Base-by-base conservation (phyloP, 2,329 filamentous ascomycete genomes). In the Cladosporium sp. region DNA sequence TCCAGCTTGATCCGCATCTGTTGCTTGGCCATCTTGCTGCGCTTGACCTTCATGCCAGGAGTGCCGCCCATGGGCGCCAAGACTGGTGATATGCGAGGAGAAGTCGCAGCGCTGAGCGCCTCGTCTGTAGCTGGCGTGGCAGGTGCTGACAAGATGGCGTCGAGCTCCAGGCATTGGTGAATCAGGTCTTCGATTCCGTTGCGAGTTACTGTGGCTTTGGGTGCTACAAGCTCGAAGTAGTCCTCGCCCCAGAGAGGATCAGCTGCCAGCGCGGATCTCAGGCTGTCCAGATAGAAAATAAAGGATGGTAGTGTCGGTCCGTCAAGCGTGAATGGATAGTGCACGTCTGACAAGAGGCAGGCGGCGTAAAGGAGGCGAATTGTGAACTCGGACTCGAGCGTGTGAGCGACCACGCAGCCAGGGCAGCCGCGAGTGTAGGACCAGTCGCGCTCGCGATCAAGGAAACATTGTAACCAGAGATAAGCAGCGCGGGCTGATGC, bases 401-500 rank as follows among this genome's bases (percentile, higher is more conserved):
- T 75, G 34, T 75, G 71, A 3, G 73, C 69, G 4, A 76, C 75
- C 5, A 78, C 69, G 67, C 78, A 81, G 5, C 75, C 78, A 34
- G 83, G 82, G 68, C 83, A 85, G 25, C 82, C 81, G 25, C 76
- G 71, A 1, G 81, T 83, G 59, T 78, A 72, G 65, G 81, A 83
- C 82, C 82, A 85, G 61, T 84, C 80, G 22, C 66, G 66, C 60
- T 80, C 78, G 63, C 83, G 82, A 54, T 84, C 82, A 20, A 85
- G 69, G 60, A 85, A 83, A 69, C 81, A 84, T 61, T 84, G 80
- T 37, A 86, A 74, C 77, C 82, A 85, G 55, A 84, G 72, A 66
- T 83, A 85, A 1, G 83, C 82, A 60, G 78, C 78, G 45, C 83
- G 78, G 3, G 82, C 82, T 55, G 82, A 79, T 5, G 81, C 80